Base-by-base conservation (phyloP, 768 basidiomycete species). In the Mycena crocata region DNA sequence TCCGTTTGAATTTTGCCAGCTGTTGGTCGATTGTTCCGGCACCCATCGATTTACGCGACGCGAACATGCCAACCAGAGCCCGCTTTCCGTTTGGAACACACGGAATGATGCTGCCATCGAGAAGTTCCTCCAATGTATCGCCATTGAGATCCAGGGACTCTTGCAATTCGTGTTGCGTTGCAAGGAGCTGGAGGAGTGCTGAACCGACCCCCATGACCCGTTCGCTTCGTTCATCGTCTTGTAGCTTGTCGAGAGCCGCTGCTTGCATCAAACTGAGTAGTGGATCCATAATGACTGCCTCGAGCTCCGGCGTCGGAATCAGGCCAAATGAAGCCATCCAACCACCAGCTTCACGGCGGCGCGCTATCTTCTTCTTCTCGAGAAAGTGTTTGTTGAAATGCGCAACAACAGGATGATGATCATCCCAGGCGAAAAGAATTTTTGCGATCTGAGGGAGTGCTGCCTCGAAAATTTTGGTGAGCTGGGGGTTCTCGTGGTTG, bases 141-240 rank as follows among this genome's bases (percentile, higher is more conserved):
- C 37, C 37, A 37, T 37, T 37, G 37, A 37, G 37, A 37, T 37
- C 17, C 37, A 37, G 17, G 37, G 54, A 23, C 31, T 57, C 54
- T 5, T n/a, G 37, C 15, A 64, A 42, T 31, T 35, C 42, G 0
- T 14, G 17, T 28, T 64, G 62, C 14, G 37, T 28, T 23, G 52
- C 62, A n/a, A 64, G 32, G 13, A 64, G 34, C n/a, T 64, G 62
- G 14, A 64, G 46, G 14, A 64, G 62, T 15, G 24, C 62, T 12
- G 52, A 52, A 1, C 62, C 62, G 5, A 57, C 62, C 8, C 49
- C 48, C 23, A 52, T 10, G 2, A 62, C 50, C 10, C 61, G 37
- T 23, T 30, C 9, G 9, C 23, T 21, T 15, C 35, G 51, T 24
- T 62, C 61, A 15, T 3, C 17, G 13, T 40, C 17, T 23, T 10